These are phyloP conservation scores for Lentinula detonsa DNA, from an alignment of 768 basidiomycete species.

Conservation along the genomic window DNA sequence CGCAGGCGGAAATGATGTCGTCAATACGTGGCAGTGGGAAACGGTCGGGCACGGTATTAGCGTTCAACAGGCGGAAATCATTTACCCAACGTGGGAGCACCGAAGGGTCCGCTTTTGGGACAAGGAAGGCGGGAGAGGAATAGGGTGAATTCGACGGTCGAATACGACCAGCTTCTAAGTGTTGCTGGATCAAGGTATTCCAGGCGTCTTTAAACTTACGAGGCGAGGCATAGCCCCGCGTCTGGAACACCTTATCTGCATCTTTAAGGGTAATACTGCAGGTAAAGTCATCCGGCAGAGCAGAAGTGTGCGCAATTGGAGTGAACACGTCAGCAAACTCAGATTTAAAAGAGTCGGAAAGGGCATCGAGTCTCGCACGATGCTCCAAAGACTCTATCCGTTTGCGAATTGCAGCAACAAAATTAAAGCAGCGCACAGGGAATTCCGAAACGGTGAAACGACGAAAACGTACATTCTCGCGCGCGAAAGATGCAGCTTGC, in stretches of 20 bases:
- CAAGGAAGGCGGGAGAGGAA: conserved; percentile 25
- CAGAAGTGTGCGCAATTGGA: conserved; percentile 13
- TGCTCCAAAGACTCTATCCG: neutral
- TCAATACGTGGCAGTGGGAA: conserved; percentile 22
- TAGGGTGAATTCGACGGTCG: conserved; percentile 15
- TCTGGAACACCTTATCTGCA: conserved; percentile 12
- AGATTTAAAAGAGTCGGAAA: neutral
- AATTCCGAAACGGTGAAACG: too few species aligned
- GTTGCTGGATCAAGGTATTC: conserved; percentile 20
- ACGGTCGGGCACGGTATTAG: conserved; percentile 15
- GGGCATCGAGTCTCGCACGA: neutral
- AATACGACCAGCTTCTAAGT: conserved; percentile 22
- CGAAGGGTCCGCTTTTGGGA: conserved; percentile 22
- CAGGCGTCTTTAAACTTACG: conserved; percentile 24
- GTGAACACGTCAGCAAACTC: conserved; percentile 15
- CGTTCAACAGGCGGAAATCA: conserved; percentile 20
- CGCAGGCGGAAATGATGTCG: conserved; percentile 31
- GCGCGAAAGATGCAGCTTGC: too few species aligned
- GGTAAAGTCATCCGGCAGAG: conserved; percentile 13
- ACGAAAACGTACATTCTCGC: too few species aligned
- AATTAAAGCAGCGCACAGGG: too few species aligned
- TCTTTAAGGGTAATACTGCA: conserved; percentile 16
- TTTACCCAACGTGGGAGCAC: conserved; percentile 20
- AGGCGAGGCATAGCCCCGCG: conserved; percentile 17
- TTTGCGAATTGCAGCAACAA: neutral